phyloP scores from a whole-genome alignment of 345 rosid genomes.

The Euclidium syriacum region DNA sequence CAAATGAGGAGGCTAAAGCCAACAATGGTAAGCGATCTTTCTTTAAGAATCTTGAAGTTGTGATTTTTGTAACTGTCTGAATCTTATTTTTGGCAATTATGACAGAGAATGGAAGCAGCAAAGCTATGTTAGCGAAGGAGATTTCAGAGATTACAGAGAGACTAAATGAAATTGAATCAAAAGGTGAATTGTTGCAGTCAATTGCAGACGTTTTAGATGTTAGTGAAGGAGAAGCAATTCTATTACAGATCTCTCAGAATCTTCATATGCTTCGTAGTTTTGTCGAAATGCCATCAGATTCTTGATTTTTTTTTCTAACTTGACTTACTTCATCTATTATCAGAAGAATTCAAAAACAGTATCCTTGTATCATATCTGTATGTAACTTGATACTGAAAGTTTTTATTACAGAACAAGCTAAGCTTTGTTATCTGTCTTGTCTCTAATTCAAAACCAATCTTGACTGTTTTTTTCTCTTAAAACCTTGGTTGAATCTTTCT shows the following conservation, averaged over 20 bases:
- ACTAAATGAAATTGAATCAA: constrained; percentile 40
- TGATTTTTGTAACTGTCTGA: constrained; percentile 5
- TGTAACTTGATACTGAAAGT: constrained; percentile 5
- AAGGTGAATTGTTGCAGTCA: constrained; percentile 32
- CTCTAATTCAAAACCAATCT: neutral
- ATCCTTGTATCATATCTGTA: constrained; percentile 25
- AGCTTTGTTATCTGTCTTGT: neutral
- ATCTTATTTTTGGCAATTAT: neutral
- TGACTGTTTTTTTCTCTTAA: neutral
- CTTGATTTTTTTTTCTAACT: constrained; percentile 2
- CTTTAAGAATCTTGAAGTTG: neutral
- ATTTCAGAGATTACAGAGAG: constrained; percentile 36
- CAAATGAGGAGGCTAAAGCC: constrained; percentile 8
- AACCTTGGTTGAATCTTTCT: constrained; percentile 8
- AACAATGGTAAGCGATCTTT: neutral
- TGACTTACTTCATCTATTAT: constrained; percentile 14
- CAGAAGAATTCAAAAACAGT: constrained; percentile 6
- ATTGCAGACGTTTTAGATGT: constrained; percentile 25
- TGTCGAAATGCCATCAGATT: constrained; percentile 31
- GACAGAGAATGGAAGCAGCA: constrained; percentile 21
- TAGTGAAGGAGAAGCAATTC: constrained; percentile 35
- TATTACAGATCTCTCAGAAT: constrained; percentile 40
- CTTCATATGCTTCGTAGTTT: constrained; percentile 42
- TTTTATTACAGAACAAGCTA: constrained; percentile 20
- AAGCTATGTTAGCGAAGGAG: constrained; percentile 26